Evolutionary conservation across 1,284 basidiomycete species (phyloP).

Genomic region (Quambalaria eucalypti): DNA sequence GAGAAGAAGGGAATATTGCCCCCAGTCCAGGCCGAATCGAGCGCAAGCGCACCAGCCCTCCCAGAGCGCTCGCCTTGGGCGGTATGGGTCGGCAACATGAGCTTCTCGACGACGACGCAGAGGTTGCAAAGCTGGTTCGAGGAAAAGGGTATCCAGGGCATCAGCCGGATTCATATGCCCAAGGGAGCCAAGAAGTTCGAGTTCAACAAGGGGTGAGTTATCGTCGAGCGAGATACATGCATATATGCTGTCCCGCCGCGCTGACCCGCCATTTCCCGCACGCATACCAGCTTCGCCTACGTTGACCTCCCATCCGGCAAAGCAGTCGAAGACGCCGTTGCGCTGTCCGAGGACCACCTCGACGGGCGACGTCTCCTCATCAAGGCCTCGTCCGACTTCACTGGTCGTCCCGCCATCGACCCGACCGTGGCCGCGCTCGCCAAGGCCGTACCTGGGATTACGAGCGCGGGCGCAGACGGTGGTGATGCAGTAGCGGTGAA

Average conservation of each 20-base stretch:
- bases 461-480: neutral
- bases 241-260: conserved; percentile 57
- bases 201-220: conserved; percentile 52
- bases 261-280: neutral
- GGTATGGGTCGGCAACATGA: conserved; percentile 47
- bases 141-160: conserved; percentile 35
- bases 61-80: conserved; percentile 53
- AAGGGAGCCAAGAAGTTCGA: conserved; percentile 48
- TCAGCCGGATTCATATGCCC: conserved; percentile 55
- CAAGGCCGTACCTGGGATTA: neutral
- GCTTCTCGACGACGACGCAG: conserved; percentile 29
- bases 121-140: conserved; percentile 34
- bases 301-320: conserved; percentile 78
- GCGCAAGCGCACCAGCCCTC: conserved; percentile 7
- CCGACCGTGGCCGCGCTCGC: conserved; percentile 15
- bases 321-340: conserved; percentile 65
- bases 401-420: conserved; percentile 45
- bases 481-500: neutral
- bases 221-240: conserved; percentile 33
- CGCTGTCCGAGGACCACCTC: conserved; percentile 69
- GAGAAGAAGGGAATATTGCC: conserved; percentile 10
- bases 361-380: conserved; percentile 82
- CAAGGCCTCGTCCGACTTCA: conserved; percentile 64
- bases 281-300: conserved; percentile 71
- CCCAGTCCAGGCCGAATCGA: neutral